These are phyloP conservation scores for Coelastrella sp. DNA, from an alignment of 139 green algal genomes.

Conservation along the genomic window DNA sequence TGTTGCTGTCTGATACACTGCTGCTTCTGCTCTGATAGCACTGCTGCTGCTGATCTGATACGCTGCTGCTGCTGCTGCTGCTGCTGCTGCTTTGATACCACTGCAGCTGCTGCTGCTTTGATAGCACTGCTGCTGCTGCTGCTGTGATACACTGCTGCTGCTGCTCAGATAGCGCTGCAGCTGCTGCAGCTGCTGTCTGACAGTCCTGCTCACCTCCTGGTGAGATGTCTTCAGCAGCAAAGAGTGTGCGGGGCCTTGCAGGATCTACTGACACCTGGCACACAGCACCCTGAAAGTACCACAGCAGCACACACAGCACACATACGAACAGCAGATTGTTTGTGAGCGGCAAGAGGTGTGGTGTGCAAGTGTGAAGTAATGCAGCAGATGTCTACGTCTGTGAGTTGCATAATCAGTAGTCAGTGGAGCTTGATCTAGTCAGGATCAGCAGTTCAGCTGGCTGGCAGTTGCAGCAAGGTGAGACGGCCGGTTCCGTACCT, in stretches of 20 bases:
- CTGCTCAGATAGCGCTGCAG: no score
- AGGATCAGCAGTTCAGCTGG: not conserved
- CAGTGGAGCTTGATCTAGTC: no score
- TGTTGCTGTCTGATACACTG: not conserved
- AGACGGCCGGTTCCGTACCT: not conserved
- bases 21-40: not conserved
- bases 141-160: not conserved
- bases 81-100: not conserved
- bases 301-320: not conserved
- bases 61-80: not conserved
- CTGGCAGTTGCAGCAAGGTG: not conserved
- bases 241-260: not conserved
- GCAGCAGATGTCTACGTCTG: not conserved
- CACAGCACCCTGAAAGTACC: not conserved
- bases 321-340: not conserved
- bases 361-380: not conserved
- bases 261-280: not conserved
- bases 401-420: no score
- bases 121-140: not conserved
- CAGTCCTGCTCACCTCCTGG: conserved; percentile 5
- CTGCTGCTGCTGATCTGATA: not conserved
- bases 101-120: not conserved
- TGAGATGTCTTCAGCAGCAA: conserved; percentile 18
- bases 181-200: not conserved
- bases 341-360: not conserved